Conservation (phyloP, 176 grass and related monocot genomes). For the Aegilops longissima region DNA sequence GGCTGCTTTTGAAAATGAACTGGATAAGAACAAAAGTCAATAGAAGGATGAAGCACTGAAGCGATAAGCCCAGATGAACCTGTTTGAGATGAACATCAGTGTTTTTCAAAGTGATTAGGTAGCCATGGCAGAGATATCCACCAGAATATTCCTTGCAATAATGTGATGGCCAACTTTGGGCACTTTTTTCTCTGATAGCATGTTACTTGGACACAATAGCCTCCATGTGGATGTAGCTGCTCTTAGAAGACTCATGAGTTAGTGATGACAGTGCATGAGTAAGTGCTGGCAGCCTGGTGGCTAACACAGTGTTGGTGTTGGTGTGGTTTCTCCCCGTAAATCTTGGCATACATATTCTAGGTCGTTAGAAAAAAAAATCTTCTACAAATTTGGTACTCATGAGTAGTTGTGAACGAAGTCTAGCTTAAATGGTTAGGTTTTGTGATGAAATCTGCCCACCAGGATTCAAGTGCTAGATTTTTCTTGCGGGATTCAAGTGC, state of each 20-base stretch:
- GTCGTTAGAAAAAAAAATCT: too few relatives aligned
- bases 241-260: neutral
- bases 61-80: neutral
- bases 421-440: too few relatives aligned
- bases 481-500: too few relatives aligned
- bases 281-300: too few relatives aligned
- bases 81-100: neutral
- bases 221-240: neutral
- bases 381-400: too few relatives aligned
- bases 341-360: too few relatives aligned
- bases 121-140: conserved; percentile 7
- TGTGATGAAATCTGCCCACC: too few relatives aligned
- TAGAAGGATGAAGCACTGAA: neutral
- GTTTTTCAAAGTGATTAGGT: neutral
- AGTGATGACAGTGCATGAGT: neutral
- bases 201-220: neutral
- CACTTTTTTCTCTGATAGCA: neutral
- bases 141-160: conserved; percentile 23
- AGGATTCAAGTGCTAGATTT: too few relatives aligned
- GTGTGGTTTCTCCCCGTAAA: neutral
- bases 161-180: neutral
- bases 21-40: neutral
- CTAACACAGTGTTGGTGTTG: neutral
- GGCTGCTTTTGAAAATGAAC: neutral
- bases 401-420: too few relatives aligned